Conservation (phyloP, 139 green algal species). For the Micractinium conductrix region DNA sequence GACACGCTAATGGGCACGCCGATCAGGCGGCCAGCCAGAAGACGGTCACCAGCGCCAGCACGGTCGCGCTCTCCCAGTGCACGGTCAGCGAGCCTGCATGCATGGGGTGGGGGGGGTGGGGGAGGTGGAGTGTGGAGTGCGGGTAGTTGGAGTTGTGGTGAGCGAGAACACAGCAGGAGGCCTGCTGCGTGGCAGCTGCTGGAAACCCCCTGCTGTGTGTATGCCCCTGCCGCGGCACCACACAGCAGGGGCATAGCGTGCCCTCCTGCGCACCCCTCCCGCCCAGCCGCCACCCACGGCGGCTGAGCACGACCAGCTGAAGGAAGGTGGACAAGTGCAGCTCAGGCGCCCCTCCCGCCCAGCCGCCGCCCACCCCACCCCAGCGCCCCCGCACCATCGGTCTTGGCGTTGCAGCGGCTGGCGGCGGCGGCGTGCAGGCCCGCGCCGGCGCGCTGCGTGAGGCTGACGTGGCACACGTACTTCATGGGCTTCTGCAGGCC, state of each 20-base stretch:
- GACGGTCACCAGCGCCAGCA: conserved; percentile 80
- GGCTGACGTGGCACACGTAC: conserved; percentile 31
- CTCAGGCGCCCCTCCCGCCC: neutral
- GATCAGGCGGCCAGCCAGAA: conserved; percentile 82
- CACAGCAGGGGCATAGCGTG: too few species aligned
- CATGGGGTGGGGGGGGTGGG: neutral
- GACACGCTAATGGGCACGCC: too few species aligned
- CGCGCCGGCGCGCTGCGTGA: conserved; percentile 81
- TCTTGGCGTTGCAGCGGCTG: conserved; percentile 85
- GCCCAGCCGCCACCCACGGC: too few species aligned
- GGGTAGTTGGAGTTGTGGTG: too few species aligned
- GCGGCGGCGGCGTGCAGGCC: conserved; percentile 82
- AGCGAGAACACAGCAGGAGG: too few species aligned
- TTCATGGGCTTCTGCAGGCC: conserved; percentile 87
- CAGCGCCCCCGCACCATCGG: conserved; percentile 71
- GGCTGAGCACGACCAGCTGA: too few species aligned
- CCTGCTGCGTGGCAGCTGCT: too few species aligned
- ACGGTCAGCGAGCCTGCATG: conserved; percentile 74
- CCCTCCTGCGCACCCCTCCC: too few species aligned
- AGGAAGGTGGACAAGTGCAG: neutral
- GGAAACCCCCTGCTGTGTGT: too few species aligned
- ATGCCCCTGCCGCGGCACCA: too few species aligned
- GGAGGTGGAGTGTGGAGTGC: neutral
- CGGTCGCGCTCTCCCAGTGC: conserved; percentile 85
- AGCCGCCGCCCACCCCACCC: neutral